A percentile compares a stretch with the other conserved stretches of the same genome.
phyloP scores from a whole-genome alignment of 2,329 filamentous ascomycete genomes.

The Cephalotrichum gorgonifer region DNA sequence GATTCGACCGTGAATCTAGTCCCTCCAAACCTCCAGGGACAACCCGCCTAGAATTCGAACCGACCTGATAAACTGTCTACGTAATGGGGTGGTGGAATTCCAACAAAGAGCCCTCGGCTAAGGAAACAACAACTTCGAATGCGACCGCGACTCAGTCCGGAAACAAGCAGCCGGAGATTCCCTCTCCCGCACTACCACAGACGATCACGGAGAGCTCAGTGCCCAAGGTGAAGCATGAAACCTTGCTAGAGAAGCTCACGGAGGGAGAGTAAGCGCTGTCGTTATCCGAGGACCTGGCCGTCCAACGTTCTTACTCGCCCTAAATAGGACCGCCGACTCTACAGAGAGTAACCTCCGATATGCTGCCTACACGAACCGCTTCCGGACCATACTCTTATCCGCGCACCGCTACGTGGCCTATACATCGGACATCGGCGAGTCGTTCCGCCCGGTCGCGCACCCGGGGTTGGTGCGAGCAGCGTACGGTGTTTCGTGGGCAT shows the following conservation, averaged over 20 bases:
- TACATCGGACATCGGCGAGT: constrained; percentile 92
- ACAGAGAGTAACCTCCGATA: constrained; percentile 83
- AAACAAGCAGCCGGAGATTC: neutral
- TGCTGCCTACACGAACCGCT: constrained; percentile 78
- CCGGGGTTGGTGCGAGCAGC: constrained; percentile 70
- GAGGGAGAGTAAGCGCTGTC: constrained; percentile 60
- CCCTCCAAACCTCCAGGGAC: neutral
- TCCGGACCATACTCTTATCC: constrained; percentile 78
- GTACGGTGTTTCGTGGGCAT: constrained; percentile 88
- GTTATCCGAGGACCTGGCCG: constrained; percentile 8
- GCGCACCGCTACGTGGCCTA: constrained; percentile 96
- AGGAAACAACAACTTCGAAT: neutral
- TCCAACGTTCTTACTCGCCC: constrained; percentile 14
- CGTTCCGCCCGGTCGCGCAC: constrained; percentile 86
- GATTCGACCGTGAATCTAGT: neutral
- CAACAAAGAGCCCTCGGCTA: neutral
- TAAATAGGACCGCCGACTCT: constrained; percentile 56
- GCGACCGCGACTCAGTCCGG: neutral
- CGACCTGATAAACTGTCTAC: neutral
- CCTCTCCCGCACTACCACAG: neutral
- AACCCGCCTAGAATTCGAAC: neutral
- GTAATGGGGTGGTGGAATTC: constrained; percentile 2
- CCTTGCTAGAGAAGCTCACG: constrained; percentile 57
- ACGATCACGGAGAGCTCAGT: neutral
- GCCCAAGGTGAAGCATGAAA: neutral